phyloP scores from a whole-genome alignment of 2,329 filamentous ascomycete species.

The Colletotrichum zoysiae region DNA sequence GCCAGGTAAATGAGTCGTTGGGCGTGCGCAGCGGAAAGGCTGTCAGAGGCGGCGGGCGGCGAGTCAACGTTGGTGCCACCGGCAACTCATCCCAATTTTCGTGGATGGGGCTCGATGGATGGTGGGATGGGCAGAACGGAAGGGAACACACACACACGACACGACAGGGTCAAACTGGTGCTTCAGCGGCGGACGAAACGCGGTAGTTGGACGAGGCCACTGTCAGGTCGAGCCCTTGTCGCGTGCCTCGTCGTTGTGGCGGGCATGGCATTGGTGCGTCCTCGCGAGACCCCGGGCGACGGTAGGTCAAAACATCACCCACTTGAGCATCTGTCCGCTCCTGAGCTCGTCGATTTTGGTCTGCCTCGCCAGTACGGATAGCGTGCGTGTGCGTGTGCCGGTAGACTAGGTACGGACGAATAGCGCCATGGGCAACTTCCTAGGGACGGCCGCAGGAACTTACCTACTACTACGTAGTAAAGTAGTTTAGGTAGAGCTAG shows the following conservation, averaged over 20 bases:
- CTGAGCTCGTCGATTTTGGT: constrained; percentile 2
- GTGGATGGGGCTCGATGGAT: constrained; percentile 9
- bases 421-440: constrained; percentile 18
- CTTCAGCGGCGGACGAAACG: constrained; percentile 24
- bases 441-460: constrained; percentile 22
- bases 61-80: constrained; percentile 29
- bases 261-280: constrained; percentile 13
- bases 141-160: neutral
- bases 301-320: constrained; percentile 15
- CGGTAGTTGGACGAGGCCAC: constrained; percentile 2
- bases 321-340: constrained; percentile 17
- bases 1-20: constrained; percentile 9
- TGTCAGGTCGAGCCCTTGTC: neutral
- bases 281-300: constrained; percentile 1
- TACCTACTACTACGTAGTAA: neutral
- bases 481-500: neutral
- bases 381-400: neutral
- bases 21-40: constrained; percentile 2
- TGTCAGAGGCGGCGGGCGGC: constrained; percentile 30
- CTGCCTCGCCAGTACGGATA: neutral
- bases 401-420: constrained; percentile 6
- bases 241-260: constrained; percentile 19
- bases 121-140: neutral
- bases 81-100: constrained; percentile 23
- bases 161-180: constrained; percentile 25